Evolutionary conservation across 345 rosid genomes (phyloP).

Genomic region (Salix exigua): DNA sequence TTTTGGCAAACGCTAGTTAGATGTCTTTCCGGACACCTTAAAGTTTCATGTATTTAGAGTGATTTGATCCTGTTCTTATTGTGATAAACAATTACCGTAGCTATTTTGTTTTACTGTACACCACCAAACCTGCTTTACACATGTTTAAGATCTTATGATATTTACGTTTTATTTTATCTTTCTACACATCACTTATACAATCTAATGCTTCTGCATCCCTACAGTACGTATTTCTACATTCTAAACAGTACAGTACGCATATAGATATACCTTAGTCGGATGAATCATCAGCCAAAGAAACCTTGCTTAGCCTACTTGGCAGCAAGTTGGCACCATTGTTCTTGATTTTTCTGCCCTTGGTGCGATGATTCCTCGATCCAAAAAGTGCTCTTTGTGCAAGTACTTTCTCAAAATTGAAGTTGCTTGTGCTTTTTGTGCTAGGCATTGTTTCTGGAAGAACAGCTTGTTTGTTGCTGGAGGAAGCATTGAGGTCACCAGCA

Average conservation of each 20-base stretch:
- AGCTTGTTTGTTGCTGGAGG: conserved; percentile 19
- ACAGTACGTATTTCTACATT: background rate
- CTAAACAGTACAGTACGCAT: background rate
- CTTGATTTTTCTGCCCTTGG: conserved; percentile 21
- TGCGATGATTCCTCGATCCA: conserved; percentile 28
- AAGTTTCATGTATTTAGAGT: background rate
- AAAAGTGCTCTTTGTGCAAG: conserved; percentile 42
- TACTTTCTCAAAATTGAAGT: conserved; percentile 35
- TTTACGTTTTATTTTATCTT: background rate
- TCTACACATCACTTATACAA: too few species aligned
- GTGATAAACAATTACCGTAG: too few species aligned
- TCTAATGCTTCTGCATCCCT: background rate
- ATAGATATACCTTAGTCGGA: conserved; percentile 3
- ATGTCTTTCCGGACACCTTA: background rate
- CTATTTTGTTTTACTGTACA: too few species aligned
- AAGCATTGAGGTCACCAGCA: conserved; percentile 14
- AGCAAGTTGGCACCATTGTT: conserved; percentile 18
- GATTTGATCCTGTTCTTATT: background rate
- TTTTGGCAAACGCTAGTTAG: background rate
- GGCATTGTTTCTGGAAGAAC: conserved; percentile 11
- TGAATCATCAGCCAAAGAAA: conserved; percentile 41
- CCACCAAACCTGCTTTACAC: background rate
- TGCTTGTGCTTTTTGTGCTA: conserved; percentile 8
- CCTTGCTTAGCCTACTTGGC: conserved; percentile 55
- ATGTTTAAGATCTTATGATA: background rate